A percentile compares a stretch with the other conserved stretches of the same genome.
phyloP scores from a whole-genome alignment of 1,139 yeast species.

The Scheffersomyces cryptocercus region DNA sequence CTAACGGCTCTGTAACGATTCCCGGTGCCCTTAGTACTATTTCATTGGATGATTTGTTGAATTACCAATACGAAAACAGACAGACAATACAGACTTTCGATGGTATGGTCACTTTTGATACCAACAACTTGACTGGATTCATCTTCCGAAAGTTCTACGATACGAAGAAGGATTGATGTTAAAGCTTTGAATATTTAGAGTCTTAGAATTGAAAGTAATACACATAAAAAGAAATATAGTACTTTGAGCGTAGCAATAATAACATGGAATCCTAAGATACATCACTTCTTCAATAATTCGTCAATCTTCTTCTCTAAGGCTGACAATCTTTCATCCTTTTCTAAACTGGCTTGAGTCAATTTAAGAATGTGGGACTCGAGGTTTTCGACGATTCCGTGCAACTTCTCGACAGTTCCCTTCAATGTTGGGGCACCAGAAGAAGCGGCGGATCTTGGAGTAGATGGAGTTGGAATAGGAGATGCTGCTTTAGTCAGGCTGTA shows the following conservation, averaged over 20 bases:
- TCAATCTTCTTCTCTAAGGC: slow-evolving; percentile 46
- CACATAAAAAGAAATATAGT: too few relatives aligned
- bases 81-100: slow-evolving; percentile 56
- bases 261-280: slow-evolving; percentile 1
- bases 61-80: slow-evolving; percentile 63
- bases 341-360: slow-evolving; percentile 54
- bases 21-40: slow-evolving; percentile 56
- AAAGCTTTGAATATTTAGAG: not conserved
- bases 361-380: slow-evolving; percentile 56
- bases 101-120: slow-evolving; percentile 65
- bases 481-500: slow-evolving; percentile 8
- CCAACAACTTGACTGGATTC: slow-evolving; percentile 63
- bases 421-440: slow-evolving; percentile 53
- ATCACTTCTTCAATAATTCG: slow-evolving; percentile 30
- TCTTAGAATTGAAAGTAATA: too few relatives aligned
- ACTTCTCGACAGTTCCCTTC: slow-evolving; percentile 67
- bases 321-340: slow-evolving; percentile 61
- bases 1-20: slow-evolving; percentile 41
- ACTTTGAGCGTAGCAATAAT: not conserved
- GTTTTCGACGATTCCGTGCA: slow-evolving; percentile 54
- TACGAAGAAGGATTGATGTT: slow-evolving; percentile 17
- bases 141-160: slow-evolving; percentile 75
- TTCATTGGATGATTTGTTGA: slow-evolving; percentile 67
- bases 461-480: slow-evolving; percentile 12
- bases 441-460: slow-evolving; percentile 20